A percentile compares a stretch with the other conserved stretches of the same genome.
phyloP scores from a whole-genome alignment of 495 filamentous ascomycete species.

The Daldinia childiae region DNA sequence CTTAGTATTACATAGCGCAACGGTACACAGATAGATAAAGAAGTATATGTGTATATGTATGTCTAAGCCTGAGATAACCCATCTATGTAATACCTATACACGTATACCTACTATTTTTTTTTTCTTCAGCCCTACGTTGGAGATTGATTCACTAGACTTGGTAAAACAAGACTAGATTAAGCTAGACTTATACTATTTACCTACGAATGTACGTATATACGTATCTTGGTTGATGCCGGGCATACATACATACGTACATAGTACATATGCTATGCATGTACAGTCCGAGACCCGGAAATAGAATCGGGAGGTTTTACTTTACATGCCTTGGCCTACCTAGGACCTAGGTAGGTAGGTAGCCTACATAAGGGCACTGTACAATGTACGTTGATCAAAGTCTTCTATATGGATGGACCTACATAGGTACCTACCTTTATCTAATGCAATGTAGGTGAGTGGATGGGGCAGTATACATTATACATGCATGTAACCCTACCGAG shows the following conservation, averaged over 20 bases:
- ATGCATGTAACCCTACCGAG: conserved; percentile 36
- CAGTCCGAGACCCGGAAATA: conserved; percentile 31
- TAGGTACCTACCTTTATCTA: too few relatives aligned
- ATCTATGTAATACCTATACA: background rate
- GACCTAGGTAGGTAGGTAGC: too few relatives aligned
- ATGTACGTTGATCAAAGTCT: too few relatives aligned
- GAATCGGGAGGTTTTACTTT: conserved; percentile 2
- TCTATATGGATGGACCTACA: too few relatives aligned
- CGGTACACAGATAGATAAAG: background rate
- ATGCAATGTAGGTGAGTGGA: too few relatives aligned
- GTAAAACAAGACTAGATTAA: background rate
- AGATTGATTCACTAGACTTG: background rate
- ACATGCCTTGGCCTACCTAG: background rate
- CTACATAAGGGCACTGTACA: too few relatives aligned
- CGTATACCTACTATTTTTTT: background rate
- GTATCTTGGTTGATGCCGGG: conserved; percentile 2
- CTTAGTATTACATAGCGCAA: background rate
- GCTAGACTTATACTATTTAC: too few relatives aligned
- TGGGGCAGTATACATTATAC: background rate
- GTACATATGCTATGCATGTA: conserved; percentile 32
- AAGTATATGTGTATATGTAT: too few relatives aligned
- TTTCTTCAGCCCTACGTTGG: background rate
- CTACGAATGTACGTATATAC: background rate
- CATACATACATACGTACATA: too few relatives aligned
- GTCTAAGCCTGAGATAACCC: background rate